A percentile compares a stretch with the other conserved stretches of the same genome.
Conservation (phyloP, 176 grass and related monocot genomes). For the Rhynchospora tenuis region DNA sequence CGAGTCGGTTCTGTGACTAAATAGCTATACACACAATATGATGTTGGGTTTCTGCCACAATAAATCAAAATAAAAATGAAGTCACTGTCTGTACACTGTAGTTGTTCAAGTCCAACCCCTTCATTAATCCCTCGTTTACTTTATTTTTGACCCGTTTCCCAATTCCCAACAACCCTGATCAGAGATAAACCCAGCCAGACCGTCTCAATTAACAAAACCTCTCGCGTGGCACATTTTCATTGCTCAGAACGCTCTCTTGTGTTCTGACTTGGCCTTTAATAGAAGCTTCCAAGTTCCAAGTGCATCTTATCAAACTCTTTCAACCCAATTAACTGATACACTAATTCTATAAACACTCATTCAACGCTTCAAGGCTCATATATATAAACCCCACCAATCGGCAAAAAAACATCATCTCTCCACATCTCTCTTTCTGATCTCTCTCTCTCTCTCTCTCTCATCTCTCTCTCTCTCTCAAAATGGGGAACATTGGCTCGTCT, state of each 20-base stretch:
- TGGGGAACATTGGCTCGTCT: conserved; percentile 65
- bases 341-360: background rate
- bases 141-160: background rate
- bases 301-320: background rate
- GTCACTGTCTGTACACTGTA: background rate
- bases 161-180: background rate
- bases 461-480: conserved; percentile 10
- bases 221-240: background rate
- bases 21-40: background rate
- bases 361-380: background rate
- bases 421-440: background rate
- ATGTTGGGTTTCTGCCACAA: background rate
- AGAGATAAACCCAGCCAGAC: background rate
- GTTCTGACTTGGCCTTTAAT: background rate
- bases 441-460: background rate
- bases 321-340: conserved; percentile 9
- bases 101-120: conserved; percentile 20
- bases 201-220: background rate
- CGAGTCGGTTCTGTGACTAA: no score
- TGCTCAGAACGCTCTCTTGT: background rate
- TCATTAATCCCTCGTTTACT: conserved; percentile 14
- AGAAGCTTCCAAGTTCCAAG: background rate
- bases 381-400: conserved; percentile 1
- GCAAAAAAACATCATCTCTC: conserved; percentile 9
- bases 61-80: background rate